These are phyloP conservation scores for Cinchona pubescens DNA, from an alignment of 257 asterid genomes.

Conservation along the genomic window DNA sequence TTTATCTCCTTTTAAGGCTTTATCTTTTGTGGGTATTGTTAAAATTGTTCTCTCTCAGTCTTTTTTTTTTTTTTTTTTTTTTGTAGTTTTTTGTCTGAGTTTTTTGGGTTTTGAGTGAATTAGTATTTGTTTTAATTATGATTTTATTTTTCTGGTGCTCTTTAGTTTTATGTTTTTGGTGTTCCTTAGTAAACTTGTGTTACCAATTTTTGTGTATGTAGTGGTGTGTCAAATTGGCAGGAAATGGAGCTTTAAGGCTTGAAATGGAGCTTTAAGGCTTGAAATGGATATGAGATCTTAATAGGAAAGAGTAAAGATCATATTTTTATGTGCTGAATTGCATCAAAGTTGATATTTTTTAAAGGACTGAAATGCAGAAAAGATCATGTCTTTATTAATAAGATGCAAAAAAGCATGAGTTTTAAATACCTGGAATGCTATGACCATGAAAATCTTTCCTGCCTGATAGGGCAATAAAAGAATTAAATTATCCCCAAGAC, in stretches of 20 bases:
- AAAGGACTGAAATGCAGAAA: neutral
- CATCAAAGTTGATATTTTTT: slow-evolving; percentile 10
- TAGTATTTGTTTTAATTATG: no score
- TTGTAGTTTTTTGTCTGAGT: neutral
- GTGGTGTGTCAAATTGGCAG: neutral
- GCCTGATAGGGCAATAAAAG: neutral
- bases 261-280: slow-evolving; percentile 6
- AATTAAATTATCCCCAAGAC: no score
- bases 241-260: neutral
- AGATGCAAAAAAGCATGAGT: neutral
- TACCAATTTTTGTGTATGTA: neutral
- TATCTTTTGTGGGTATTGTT: neutral
- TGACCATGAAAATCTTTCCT: slow-evolving; percentile 3
- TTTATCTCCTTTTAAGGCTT: neutral
- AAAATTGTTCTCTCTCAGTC: neutral
- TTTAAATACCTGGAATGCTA: slow-evolving; percentile 3
- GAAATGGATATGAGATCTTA: slow-evolving; percentile 8
- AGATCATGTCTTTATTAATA: neutral
- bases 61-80: no score
- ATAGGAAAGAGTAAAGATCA: slow-evolving; percentile 17
- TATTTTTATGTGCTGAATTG: slow-evolving; percentile 8
- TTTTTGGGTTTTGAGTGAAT: neutral
- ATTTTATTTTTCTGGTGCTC: neutral
- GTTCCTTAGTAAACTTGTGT: neutral
- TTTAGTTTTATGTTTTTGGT: neutral